Conservation (phyloP, 2,329 filamentous ascomycete genomes). For the Diplodia seriata region DNA sequence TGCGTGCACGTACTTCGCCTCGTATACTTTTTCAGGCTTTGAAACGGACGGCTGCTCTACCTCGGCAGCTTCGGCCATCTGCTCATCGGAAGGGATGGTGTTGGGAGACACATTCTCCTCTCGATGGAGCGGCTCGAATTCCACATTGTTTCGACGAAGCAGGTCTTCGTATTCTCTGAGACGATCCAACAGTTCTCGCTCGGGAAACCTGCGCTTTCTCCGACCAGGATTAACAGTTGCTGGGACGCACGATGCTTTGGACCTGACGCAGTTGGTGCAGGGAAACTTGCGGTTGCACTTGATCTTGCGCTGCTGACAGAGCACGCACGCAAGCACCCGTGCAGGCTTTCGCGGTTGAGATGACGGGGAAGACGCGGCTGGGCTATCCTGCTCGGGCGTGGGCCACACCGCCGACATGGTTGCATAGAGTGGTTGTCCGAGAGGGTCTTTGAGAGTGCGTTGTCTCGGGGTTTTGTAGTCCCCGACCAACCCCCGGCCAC, state of each 20-base stretch:
- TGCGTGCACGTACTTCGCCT: conserved; percentile 3
- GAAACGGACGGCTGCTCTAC: not conserved
- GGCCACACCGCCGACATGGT: not conserved
- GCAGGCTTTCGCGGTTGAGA: conserved; percentile 38
- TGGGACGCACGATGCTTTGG: conserved; percentile 63
- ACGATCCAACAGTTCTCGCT: conserved; percentile 73
- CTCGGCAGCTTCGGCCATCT: not conserved
- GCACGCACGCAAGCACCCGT: conserved; percentile 65
- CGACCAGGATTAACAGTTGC: conserved; percentile 58
- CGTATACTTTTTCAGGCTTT: not conserved
- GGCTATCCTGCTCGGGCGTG: not conserved
- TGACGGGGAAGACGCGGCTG: not conserved
- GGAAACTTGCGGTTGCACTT: conserved; percentile 76
- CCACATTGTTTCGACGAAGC: conserved; percentile 69
- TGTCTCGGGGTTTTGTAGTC: no score
- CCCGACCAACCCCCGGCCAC: no score
- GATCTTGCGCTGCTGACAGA: conserved; percentile 79
- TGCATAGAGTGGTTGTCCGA: not conserved
- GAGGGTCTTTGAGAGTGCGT: no score
- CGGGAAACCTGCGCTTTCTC: conserved; percentile 69
- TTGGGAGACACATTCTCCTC: not conserved
- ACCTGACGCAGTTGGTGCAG: conserved; percentile 72
- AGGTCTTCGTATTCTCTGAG: conserved; percentile 72
- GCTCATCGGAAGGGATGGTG: not conserved
- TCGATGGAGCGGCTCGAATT: conserved; percentile 71